Evolutionary conservation across 169 alveolate species (phyloP), one percentile per base, ranked within the genome.

Genomic region (Babesia caballi): DNA sequence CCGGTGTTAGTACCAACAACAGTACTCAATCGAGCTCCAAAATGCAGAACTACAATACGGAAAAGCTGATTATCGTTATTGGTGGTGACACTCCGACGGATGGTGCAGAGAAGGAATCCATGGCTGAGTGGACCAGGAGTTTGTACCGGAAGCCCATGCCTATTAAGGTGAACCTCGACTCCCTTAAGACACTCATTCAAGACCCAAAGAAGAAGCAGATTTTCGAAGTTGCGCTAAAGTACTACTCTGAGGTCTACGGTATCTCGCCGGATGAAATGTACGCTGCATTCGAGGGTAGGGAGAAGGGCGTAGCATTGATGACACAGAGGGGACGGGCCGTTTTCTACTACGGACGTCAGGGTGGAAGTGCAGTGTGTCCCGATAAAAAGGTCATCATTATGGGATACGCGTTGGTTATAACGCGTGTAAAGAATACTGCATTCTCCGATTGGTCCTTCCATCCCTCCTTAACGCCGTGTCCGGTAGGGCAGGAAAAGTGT

Each of bases 291-390:
- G 76, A 75, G 0, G 92, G 87, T 8, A 63, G 67, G 28, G 58
- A 80, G 61, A 74, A 68, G 28, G 92, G 90, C 46, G 46, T 83
- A 0, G 70, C 85, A n/a, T 23, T 42, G 4, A 12, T 57, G 59
- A 63, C 66, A 0, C 35, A 35, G 54, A 23, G 38, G 1, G 87
- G 85, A 15, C 60, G 66, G 9, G 93, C 86, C 33, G 72, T 88
- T 30, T 54, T 78, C 36, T 91, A 84, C 69, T 78, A 83, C 14
- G 95, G 95, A 4, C 66, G 85, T 17, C 71, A 91, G 7, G 91
- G 92, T 15, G 95, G 95, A 6, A 85, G 81, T 80, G 91, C 91
- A 14, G 83, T 87, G 57, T 91, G 95, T 41, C 94, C 94, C 14
- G 38, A 49, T n/a, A 89, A 86, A 32, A 83, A 71, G 35, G 85